Conservation (phyloP, 306 rosid genomes). For the Dalbergia cochinchinensis region DNA sequence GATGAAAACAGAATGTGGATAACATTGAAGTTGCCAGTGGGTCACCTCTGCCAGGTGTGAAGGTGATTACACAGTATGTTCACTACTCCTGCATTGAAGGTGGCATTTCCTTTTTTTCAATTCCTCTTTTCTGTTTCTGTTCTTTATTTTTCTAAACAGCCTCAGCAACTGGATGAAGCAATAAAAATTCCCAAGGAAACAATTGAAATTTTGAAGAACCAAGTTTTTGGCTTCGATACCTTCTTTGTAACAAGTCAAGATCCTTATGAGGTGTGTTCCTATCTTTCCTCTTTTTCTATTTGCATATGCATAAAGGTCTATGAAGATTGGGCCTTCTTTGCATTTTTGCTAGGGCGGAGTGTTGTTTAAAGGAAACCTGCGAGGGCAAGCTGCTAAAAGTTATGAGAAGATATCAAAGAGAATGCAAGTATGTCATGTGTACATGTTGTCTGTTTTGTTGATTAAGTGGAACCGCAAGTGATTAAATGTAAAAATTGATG, state of each 20-base stretch:
- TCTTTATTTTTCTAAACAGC: slow-evolving; percentile 60
- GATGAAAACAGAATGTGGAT: slow-evolving; percentile 67
- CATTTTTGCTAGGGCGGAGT: slow-evolving; percentile 81
- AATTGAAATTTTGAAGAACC: slow-evolving; percentile 79
- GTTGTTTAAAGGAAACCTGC: slow-evolving; percentile 92
- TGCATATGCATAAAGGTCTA: slow-evolving; percentile 33
- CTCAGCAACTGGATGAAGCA: slow-evolving; percentile 78
- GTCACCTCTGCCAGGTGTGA: slow-evolving; percentile 99
- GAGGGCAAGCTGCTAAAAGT: slow-evolving; percentile 88
- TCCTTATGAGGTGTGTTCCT: slow-evolving; percentile 84
- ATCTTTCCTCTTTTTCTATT: slow-evolving; percentile 32
- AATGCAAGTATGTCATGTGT: slow-evolving; percentile 64
- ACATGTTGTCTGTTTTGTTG: slow-evolving; percentile 14
- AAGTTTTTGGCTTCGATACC: slow-evolving; percentile 96
- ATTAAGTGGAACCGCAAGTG: slow-evolving; percentile 23
- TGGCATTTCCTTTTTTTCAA: slow-evolving; percentile 40
- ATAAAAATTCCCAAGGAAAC: slow-evolving; percentile 84
- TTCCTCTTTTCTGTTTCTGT: slow-evolving; percentile 43
- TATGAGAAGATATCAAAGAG: slow-evolving; percentile 88
- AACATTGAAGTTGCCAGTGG: slow-evolving; percentile 83
- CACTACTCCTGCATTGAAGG: slow-evolving; percentile 38
- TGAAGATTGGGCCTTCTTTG: slow-evolving; percentile 31
- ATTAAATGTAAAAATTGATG: slow-evolving; percentile 40
- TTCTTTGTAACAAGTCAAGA: slow-evolving; percentile 92
- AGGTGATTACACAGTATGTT: slow-evolving; percentile 72